Evolutionary conservation across 2,329 filamentous ascomycete species (phyloP).

Genomic region (Diaporthe velutina): DNA sequence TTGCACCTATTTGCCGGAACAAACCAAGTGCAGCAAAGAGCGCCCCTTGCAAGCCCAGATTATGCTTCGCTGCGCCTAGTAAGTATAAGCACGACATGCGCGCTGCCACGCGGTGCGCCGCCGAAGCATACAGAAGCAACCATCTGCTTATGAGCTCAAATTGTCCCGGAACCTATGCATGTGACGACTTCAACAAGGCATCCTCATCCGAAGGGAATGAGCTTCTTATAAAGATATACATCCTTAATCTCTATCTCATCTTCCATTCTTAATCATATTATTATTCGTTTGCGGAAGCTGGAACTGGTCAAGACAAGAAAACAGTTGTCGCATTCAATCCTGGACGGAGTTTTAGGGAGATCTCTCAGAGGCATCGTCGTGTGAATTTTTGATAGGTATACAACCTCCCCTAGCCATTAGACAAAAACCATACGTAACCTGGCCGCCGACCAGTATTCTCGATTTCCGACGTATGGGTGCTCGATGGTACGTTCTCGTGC

Average conservation of each 20-base stretch:
- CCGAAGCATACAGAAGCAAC: not conserved
- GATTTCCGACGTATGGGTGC: not conserved
- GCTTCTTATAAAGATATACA: no score
- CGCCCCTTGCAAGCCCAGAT: no score
- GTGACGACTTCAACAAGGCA: not conserved
- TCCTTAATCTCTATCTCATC: no score
- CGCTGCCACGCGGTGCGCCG: not conserved
- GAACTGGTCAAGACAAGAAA: not conserved
- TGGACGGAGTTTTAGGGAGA: not conserved
- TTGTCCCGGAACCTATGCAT: not conserved
- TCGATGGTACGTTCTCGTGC: not conserved
- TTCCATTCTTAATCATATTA: not conserved
- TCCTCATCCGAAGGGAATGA: not conserved
- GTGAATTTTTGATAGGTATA: not conserved
- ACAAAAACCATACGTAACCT: not conserved
- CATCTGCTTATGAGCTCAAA: no score
- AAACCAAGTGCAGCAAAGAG: not conserved
- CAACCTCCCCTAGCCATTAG: not conserved
- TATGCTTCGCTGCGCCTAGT: not conserved
- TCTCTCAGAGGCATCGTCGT: not conserved
- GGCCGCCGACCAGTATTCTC: not conserved
- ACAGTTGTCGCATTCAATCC: not conserved
- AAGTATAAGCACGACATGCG: not conserved
- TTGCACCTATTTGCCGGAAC: not conserved
- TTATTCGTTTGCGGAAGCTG: not conserved